Base-by-base conservation (phyloP, 768 basidiomycete genomes). In the Dendrothele bispora region DNA sequence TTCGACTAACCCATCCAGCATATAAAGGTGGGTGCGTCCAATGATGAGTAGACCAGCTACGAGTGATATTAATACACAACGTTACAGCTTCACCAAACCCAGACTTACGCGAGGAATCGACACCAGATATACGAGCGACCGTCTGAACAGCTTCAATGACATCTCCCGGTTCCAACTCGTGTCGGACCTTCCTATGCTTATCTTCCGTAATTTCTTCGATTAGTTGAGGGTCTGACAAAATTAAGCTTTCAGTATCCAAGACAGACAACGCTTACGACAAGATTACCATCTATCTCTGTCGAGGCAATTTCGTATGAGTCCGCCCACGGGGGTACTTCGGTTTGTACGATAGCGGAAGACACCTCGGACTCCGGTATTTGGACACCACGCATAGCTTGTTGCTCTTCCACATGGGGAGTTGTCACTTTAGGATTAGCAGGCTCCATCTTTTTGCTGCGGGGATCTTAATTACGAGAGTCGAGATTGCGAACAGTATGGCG, bases 1-100 rank as follows among this genome's bases (percentile, higher is more conserved):
- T 62, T 94, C 88, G 5, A 94, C 86, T 11, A 97, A 71, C 1
- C 92, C 92, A 55, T 98, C 93, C 14, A 95, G 66, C 75, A 97
- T 88, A 56, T 97, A 98, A 5, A 97, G 64, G 57, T 94, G 89
- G 2, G 82, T 85, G 37, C 78, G 79, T 11, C 93, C 95, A 14
- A 94, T 79, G 41, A 98, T 94, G 21, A 98, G 72, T 7, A 97
- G 73, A 1, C 95, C 94, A 48, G 93, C 92, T 88, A 56, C 17
- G 27, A 12, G 18, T 10, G 17, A 28, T 28, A 27, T 35, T 29
- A 35, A 32, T 11, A 20, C 10, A 3, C 30, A 32, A 24, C 30
- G 36, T 39, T 24, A 49, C 36, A 29, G 36, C 11, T 0, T 49
- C 15, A 18, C 26, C 54, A 15, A 39, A 50, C 36, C n/a, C n/a